Conservation (phyloP, 2,329 filamentous ascomycete species). For the Hypoxylon sp. region DNA sequence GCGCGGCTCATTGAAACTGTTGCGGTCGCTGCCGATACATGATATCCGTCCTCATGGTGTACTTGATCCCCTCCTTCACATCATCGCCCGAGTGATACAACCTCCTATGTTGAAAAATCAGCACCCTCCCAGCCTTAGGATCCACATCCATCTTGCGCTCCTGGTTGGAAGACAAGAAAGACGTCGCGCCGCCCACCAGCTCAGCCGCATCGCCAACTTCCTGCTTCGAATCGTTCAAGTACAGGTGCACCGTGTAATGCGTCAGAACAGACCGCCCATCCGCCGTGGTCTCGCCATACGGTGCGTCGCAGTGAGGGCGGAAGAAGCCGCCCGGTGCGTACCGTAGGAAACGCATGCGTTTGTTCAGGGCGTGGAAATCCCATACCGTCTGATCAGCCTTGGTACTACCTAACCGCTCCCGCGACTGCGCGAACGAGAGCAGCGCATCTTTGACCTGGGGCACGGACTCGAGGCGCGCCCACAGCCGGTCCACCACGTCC, state of each 20-base stretch:
- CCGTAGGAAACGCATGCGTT: constrained; percentile 80
- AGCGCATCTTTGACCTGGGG: constrained; percentile 60
- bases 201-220: constrained; percentile 54
- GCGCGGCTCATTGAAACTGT: neutral
- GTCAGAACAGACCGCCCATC: constrained; percentile 61
- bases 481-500: constrained; percentile 72
- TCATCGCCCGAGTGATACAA: constrained; percentile 67
- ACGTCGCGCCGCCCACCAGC: constrained; percentile 67
- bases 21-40: constrained; percentile 56
- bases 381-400: constrained; percentile 49
- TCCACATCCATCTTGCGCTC: constrained; percentile 64
- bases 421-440: constrained; percentile 51
- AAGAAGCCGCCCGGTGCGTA: constrained; percentile 82
- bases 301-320: constrained; percentile 75
- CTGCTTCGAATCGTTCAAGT: constrained; percentile 64
- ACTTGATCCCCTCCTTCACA: constrained; percentile 66
- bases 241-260: constrained; percentile 69
- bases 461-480: constrained; percentile 66
- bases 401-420: constrained; percentile 50
- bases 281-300: constrained; percentile 66
- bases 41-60: constrained; percentile 68
- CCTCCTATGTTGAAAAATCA: constrained; percentile 69
- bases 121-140: constrained; percentile 68
- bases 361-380: constrained; percentile 71
- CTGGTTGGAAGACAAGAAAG: constrained; percentile 63